Evolutionary conservation across 176 grass and related monocot genomes (phyloP).

Genomic region (Carex pumila): DNA sequence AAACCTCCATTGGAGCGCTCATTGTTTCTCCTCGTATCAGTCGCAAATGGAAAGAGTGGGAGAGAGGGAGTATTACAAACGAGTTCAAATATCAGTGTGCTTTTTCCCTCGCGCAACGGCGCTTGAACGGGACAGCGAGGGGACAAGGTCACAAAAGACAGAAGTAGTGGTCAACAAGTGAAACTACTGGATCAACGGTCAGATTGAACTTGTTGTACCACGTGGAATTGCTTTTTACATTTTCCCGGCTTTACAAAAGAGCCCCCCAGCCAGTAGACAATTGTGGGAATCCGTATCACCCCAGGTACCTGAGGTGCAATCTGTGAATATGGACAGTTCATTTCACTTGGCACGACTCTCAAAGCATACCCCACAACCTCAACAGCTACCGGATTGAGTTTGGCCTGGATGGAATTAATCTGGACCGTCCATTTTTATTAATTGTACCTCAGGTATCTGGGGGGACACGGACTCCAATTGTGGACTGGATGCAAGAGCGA

Average conservation of each 20-base stretch:
- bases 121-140: background rate
- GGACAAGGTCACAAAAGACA: background rate
- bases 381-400: no score
- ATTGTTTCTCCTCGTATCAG: constrained; percentile 18
- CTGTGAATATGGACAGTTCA: no score
- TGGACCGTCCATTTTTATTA: no score
- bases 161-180: background rate
- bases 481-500: background rate
- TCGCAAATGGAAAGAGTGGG: background rate
- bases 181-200: background rate
- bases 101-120: background rate
- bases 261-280: no score
- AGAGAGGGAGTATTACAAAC: background rate
- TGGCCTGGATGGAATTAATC: no score
- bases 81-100: background rate
- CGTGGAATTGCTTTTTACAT: background rate
- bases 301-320: no score
- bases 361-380: no score
- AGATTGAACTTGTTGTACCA: background rate
- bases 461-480: no score
- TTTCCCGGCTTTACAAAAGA: no score
- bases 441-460: no score
- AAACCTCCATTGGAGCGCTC: constrained; percentile 81
- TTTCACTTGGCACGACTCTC: no score
- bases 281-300: no score